Conservation (phyloP, 495 filamentous ascomycete genomes). For the Glarea lozoyensis region DNA sequence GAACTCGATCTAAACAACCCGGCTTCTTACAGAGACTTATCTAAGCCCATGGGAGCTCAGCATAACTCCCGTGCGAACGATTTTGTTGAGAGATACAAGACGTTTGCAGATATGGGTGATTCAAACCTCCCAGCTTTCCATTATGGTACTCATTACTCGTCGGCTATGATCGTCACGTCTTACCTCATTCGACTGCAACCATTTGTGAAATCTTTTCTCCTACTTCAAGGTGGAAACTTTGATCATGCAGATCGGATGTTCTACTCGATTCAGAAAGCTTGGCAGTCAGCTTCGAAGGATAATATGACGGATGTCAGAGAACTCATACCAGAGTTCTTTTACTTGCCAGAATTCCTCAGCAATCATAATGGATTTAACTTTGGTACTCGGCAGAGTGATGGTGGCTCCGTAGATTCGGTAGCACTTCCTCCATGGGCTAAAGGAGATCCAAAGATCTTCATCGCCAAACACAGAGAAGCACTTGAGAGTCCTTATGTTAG, state of each 20-base stretch:
- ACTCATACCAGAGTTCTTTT: conserved; percentile 94
- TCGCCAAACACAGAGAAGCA: conserved; percentile 88
- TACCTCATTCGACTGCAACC: conserved; percentile 93
- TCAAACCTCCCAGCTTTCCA: conserved; percentile 71
- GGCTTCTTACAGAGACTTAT: conserved; percentile 78
- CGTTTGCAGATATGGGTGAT: conserved; percentile 88
- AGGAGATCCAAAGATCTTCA: conserved; percentile 91
- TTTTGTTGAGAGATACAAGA: conserved; percentile 74
- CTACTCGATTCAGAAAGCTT: conserved; percentile 85
- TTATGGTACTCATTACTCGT: conserved; percentile 97
- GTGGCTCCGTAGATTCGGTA: conserved; percentile 73
- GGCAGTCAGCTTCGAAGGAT: conserved; percentile 79
- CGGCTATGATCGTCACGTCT: conserved; percentile 95
- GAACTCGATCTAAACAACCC: conserved; percentile 82
- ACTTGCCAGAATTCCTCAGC: conserved; percentile 82
- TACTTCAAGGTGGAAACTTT: conserved; percentile 94
- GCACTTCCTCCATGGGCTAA: conserved; percentile 92
- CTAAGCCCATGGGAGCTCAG: conserved; percentile 97
- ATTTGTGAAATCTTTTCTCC: conserved; percentile 91
- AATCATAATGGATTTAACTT: conserved; percentile 95
- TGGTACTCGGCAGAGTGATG: conserved; percentile 71
- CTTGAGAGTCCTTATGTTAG: conserved; percentile 93
- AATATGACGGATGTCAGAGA: conserved; percentile 93
- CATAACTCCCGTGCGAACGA: conserved; percentile 61
- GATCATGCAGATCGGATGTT: conserved; percentile 95